Conservation (phyloP, 257 asterid species). For the Plantago elongata region DNA sequence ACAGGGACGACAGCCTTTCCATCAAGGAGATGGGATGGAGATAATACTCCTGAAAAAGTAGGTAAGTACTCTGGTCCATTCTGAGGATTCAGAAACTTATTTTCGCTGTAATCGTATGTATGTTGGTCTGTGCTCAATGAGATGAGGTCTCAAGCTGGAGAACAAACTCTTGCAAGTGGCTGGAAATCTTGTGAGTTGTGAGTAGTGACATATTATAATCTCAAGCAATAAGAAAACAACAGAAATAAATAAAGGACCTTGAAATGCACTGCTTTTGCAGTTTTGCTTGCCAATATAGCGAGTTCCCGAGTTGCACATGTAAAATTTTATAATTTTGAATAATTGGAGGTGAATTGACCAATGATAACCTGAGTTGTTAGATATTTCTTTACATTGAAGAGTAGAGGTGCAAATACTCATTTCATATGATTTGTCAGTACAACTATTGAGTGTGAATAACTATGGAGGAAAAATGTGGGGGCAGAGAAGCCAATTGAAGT, state of each 20-base stretch:
- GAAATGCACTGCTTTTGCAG: background rate
- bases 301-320: background rate
- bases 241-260: background rate
- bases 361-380: background rate
- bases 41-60: conserved; percentile 92
- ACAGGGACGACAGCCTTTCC: conserved; percentile 98
- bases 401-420: background rate
- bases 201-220: too few relatives aligned
- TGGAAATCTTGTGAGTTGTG: too few relatives aligned
- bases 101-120: background rate
- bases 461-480: too few relatives aligned
- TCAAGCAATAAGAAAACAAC: background rate
- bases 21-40: conserved; percentile 94
- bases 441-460: background rate
- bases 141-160: background rate
- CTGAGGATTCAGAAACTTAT: background rate
- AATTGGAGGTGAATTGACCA: background rate
- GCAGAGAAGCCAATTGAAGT: too few relatives aligned
- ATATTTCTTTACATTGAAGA: background rate
- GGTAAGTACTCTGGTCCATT: conserved; percentile 46
- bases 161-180: background rate
- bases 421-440: background rate
- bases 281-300: background rate
- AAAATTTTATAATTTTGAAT: background rate
- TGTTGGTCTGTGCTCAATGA: background rate